Evolutionary conservation across 257 asterid genomes (phyloP).

Genomic region (Phtheirospermum japonicum): DNA sequence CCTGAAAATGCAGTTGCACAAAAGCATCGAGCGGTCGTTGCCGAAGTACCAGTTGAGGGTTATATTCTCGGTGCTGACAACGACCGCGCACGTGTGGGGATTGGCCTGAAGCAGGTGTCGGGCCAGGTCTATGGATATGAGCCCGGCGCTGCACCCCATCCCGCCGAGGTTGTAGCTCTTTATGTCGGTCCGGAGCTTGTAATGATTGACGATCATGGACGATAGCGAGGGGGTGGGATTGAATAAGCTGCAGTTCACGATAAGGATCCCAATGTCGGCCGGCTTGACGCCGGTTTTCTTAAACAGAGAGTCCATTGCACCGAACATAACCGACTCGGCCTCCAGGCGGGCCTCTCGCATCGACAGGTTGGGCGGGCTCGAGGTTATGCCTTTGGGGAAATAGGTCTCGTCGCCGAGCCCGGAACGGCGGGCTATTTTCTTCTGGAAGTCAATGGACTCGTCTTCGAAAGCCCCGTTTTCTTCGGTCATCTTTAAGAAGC

Average conservation of each 20-base stretch:
- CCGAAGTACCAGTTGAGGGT: slow-evolving; percentile 65
- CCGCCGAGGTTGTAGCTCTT: slow-evolving; percentile 58
- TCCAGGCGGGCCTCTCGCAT: slow-evolving; percentile 47
- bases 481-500: slow-evolving; percentile 44
- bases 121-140: slow-evolving; percentile 53
- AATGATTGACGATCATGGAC: slow-evolving; percentile 60
- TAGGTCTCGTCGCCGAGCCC: slow-evolving; percentile 62
- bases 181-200: slow-evolving; percentile 52
- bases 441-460: slow-evolving; percentile 45
- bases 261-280: slow-evolving; percentile 43
- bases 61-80: slow-evolving; percentile 57
- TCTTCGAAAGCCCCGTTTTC: slow-evolving; percentile 33
- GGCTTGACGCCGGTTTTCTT: slow-evolving; percentile 37
- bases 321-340: slow-evolving; percentile 54
- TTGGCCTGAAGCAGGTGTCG: slow-evolving; percentile 49
- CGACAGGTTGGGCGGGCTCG: slow-evolving; percentile 42
- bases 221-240: slow-evolving; percentile 62
- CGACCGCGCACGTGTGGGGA: slow-evolving; percentile 42
- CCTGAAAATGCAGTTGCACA: slow-evolving; percentile 59
- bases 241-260: slow-evolving; percentile 57
- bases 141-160: slow-evolving; percentile 68
- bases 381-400: slow-evolving; percentile 43
- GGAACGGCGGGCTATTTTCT: slow-evolving; percentile 41
- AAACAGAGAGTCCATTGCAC: slow-evolving; percentile 48
- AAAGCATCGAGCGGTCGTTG: slow-evolving; percentile 59